Conservation (phyloP, 345 rosid genomes). For the Excoecaria agallocha region DNA sequence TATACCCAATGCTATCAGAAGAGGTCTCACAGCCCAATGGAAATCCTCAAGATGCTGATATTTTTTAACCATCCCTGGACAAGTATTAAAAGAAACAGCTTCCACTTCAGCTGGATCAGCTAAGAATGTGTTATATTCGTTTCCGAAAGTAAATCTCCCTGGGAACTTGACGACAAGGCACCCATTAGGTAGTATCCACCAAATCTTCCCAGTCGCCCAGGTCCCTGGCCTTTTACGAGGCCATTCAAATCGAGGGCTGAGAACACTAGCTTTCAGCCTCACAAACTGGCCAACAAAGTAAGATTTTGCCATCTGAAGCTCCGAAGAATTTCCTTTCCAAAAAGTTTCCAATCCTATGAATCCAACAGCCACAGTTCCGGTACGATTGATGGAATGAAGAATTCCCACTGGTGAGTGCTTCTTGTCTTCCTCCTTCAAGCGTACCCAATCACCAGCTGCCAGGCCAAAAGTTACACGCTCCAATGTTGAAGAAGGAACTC, state of each 20-base stretch:
- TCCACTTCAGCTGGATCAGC: slow-evolving; percentile 95
- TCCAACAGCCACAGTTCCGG: slow-evolving; percentile 66
- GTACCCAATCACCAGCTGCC: slow-evolving; percentile 93
- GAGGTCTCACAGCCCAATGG: slow-evolving; percentile 92
- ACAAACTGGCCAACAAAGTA: slow-evolving; percentile 74
- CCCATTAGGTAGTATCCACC: slow-evolving; percentile 67
- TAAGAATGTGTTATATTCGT: slow-evolving; percentile 44
- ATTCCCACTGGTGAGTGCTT: slow-evolving; percentile 78
- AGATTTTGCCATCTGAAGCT: slow-evolving; percentile 83
- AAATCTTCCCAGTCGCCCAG: slow-evolving; percentile 87
- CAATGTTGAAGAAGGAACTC: slow-evolving; percentile 60
- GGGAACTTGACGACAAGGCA: slow-evolving; percentile 80
- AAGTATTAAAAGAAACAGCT: slow-evolving; percentile 54
- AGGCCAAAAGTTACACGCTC: slow-evolving; percentile 75
- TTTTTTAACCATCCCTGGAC: slow-evolving; percentile 59
- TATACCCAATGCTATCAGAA: slow-evolving; percentile 61
- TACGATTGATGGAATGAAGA: slow-evolving; percentile 69
- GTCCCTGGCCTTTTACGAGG: slow-evolving; percentile 51
- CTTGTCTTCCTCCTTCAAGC: slow-evolving; percentile 64
- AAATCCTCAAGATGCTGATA: slow-evolving; percentile 91
- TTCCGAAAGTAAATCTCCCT: slow-evolving; percentile 59
- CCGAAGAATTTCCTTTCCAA: slow-evolving; percentile 71
- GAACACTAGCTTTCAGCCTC: slow-evolving; percentile 54
- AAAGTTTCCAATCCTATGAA: slow-evolving; percentile 71
- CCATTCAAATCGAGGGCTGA: slow-evolving; percentile 87